These are phyloP conservation scores for Vitis riparia DNA, from an alignment of 164 flowering plant species.

Conservation along the genomic window DNA sequence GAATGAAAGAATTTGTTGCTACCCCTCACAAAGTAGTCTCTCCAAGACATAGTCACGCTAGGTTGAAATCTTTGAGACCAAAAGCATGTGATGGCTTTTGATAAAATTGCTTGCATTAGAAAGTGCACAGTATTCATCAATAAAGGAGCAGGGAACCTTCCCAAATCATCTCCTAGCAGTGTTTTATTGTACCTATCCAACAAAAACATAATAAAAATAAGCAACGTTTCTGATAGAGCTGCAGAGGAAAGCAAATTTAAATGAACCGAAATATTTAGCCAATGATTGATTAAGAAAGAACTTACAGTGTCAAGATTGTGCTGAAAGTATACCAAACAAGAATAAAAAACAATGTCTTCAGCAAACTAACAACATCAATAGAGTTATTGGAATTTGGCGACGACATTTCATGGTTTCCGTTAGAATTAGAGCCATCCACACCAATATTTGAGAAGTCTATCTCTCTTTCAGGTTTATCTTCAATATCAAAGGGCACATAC, in stretches of 20 bases:
- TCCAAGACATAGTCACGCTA: conserved; percentile 76
- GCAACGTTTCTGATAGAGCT: background rate
- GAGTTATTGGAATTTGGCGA: conserved; percentile 21
- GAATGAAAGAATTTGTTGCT: conserved; percentile 10
- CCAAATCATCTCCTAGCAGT: conserved; percentile 87
- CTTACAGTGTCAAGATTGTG: conserved; percentile 91
- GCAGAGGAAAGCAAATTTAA: background rate
- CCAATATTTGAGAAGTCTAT: conserved; percentile 14
- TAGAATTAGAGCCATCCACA: conserved; percentile 21
- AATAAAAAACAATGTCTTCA: conserved; percentile 77
- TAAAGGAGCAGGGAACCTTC: conserved; percentile 96
- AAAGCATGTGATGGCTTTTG: conserved; percentile 66
- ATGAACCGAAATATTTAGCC: background rate
- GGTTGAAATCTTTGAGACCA: conserved; percentile 71
- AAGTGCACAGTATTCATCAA: conserved; percentile 97
- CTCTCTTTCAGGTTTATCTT: conserved; percentile 36
- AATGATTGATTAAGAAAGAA: conserved; percentile 11
- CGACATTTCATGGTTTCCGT: conserved; percentile 12
- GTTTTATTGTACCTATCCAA: conserved; percentile 83
- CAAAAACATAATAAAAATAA: background rate
- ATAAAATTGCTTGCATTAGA: conserved; percentile 89
- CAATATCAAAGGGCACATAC: conserved; percentile 65
- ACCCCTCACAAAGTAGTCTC: conserved; percentile 87
- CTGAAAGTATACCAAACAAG: conserved; percentile 90
- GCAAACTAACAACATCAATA: conserved; percentile 49